Percentiles rank a stretch among this genome's conserved stretches.
Evolutionary conservation across 805 yeast genomes (phyloP).

Genomic region (Blastobotrys peoriensis): DNA sequence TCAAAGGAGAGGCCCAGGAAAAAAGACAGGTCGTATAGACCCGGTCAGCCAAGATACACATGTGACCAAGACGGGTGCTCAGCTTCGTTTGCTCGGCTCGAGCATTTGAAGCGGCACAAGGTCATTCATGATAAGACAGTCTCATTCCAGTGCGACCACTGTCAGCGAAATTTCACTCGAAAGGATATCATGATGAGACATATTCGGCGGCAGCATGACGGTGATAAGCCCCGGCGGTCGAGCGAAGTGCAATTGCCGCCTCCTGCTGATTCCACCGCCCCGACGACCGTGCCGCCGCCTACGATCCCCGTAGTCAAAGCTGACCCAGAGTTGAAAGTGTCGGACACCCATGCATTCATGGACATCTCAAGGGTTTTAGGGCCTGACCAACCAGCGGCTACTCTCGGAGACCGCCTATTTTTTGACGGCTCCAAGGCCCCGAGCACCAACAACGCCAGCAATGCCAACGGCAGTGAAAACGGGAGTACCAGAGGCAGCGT

Average conservation of each 20-base stretch:
- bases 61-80: conserved; percentile 11
- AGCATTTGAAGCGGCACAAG: conserved; percentile 19
- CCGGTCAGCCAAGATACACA: conserved; percentile 9
- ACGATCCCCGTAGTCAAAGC: not conserved
- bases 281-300: not conserved
- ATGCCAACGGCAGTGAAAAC: not conserved
- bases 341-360: not conserved
- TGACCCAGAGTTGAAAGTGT: not conserved
- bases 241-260: not conserved
- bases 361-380: not conserved
- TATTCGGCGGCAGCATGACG: conserved; percentile 13
- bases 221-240: not conserved
- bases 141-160: conserved; percentile 13
- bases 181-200: conserved; percentile 20
- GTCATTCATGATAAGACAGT: conserved; percentile 10
- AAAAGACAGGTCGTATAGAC: conserved; percentile 6
- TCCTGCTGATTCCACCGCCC: not conserved
- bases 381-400: not conserved
- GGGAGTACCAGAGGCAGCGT: not conserved
- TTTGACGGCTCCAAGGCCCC: not conserved
- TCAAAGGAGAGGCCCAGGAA: no score
- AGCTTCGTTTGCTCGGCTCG: conserved; percentile 19
- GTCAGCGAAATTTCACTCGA: conserved; percentile 15
- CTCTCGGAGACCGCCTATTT: no score
- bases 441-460: not conserved